Conservation (phyloP, 352 stramenopile species). For the Thraustochytrium striatum region DNA sequence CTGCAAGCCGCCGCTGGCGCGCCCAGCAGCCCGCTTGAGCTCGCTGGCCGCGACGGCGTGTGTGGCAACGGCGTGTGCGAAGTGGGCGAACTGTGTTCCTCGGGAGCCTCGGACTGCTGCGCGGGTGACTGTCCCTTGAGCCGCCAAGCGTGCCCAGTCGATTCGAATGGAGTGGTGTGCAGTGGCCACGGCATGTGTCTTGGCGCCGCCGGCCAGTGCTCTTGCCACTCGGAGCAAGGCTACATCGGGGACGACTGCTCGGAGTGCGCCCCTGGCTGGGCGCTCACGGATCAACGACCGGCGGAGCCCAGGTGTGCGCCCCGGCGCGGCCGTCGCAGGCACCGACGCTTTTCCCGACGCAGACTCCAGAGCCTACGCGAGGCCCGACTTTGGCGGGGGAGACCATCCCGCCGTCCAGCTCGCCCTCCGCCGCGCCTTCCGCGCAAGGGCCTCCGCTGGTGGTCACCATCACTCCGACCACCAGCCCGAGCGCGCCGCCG, state of each 20-base stretch:
- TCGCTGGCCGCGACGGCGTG: neutral
- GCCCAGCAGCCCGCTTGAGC: neutral
- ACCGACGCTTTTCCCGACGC: neutral
- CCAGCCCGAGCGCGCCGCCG: neutral
- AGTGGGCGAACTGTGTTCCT: conserved; percentile 6
- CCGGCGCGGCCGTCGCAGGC: neutral
- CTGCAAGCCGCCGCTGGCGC: neutral
- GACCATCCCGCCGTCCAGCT: neutral
- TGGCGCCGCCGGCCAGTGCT: neutral
- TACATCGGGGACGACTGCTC: conserved; percentile 3
- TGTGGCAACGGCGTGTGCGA: conserved; percentile 35
- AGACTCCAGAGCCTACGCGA: neutral
- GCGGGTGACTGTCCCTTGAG: neutral
- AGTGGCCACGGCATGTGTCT: neutral
- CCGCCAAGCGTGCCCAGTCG: neutral
- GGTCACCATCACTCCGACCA: neutral
- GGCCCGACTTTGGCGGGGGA: too few species aligned
- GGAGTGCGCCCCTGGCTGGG: neutral
- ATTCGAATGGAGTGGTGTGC: neutral
- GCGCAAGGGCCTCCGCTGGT: neutral
- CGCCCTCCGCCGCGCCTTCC: neutral
- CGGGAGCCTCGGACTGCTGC: neutral
- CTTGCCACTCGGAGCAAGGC: neutral
- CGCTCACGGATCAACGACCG: neutral
- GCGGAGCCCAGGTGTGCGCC: neutral